Base-by-base conservation (phyloP, 352 stramenopile genomes). In the Phytophthora aleatoria region DNA sequence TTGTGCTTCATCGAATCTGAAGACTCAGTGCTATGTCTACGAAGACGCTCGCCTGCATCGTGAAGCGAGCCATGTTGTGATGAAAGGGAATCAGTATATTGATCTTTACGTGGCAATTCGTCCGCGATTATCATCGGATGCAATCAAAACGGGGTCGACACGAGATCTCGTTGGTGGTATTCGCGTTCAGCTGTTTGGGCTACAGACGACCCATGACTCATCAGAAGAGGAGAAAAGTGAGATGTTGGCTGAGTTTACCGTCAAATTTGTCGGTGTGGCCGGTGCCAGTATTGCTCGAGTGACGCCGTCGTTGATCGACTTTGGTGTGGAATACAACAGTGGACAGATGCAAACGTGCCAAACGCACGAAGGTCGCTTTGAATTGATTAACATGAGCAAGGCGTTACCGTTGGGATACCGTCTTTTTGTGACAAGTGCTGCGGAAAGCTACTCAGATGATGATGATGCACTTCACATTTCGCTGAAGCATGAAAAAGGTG, bases 11-110 rank as follows among this genome's bases (percentile, higher is more conserved):
- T 95, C 87, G 12, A 96, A 96, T 62, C 54, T 96, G 48, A 94
- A 94, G 66, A 96, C 85, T 5, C 89, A 96, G 63, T 96, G 89
- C 57, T 96, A 95, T 51, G 86, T 96, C 5, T 96, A 89, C 48
- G 85, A 95, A 63, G 87, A 96, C 47, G 69, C 61, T 11, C 75
- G 76, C 5, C 51, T 96, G 12, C 77, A 90, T 58, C 77, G 74
- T 36, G 87, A 96, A 60, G 89, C 87, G 10, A 85, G 77, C 7
- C 72, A 92, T 39, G 82, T 95, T n/a, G 50, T 87, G 5, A 67
- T 96, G 33, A 73, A 77, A 52, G 87, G 87, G 2, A 88, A 85
- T 51, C 59, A 81, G 13, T 77, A 71, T 15, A 73, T 88, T 48
- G 87, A 95, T 64, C 71, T 96, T 16, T 96, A 81, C 50, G 76